Base-by-base conservation (phyloP, 352 stramenopile genomes). In the Stramenopiles sp. region DNA sequence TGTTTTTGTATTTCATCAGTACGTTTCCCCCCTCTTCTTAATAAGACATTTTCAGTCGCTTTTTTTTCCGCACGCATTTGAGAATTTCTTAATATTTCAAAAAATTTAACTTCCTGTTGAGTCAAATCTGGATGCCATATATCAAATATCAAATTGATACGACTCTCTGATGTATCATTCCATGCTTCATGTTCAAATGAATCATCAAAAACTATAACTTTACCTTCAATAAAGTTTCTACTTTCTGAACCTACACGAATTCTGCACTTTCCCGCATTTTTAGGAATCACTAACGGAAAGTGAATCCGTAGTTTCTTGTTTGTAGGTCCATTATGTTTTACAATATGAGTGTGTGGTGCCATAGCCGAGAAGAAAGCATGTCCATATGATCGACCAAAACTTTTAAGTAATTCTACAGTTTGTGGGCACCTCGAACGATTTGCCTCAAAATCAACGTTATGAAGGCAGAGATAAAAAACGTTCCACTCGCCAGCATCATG, bases 181-280 rank as follows among this genome's bases (percentile, higher is more conserved):
- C 77, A 94, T 2, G 85, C 79, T 54, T 93, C 70, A 54, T 97
- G 84, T 55, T 94, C 71, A 52, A 90, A 97, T 18, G 66, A 84
- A 59, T 97, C 84, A 53, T 97, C 81, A 44, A 97, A 89, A 2
- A 95, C 48, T 20, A 93, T 60, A n/a, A 70, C 77, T 29, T 85
- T 68, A 36, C 75, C 76, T 46, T 80, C 59, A 28, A 66, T 40
- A 37, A 68, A 71, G 10, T 57, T 22, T 17, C 74, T 49, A 5
- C 58, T 52, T 37, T 74, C 51, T 36, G 60, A 49, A 7, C 65
- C 68, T 12, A 66, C 64, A 19, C 67, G 65, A 18, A 83, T 51
- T 5, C 58, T 50, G 19, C 64, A 70, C 10, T 24, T 22, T 12
- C 8, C 19, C 18, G 38, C 6, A 42, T 42, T 6, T n/a, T 18